A percentile compares a stretch with the other conserved stretches of the same genome.
These are phyloP conservation scores for Pharnaceum exiguum DNA, from an alignment of 148 eudicot species.

Conservation along the genomic window DNA sequence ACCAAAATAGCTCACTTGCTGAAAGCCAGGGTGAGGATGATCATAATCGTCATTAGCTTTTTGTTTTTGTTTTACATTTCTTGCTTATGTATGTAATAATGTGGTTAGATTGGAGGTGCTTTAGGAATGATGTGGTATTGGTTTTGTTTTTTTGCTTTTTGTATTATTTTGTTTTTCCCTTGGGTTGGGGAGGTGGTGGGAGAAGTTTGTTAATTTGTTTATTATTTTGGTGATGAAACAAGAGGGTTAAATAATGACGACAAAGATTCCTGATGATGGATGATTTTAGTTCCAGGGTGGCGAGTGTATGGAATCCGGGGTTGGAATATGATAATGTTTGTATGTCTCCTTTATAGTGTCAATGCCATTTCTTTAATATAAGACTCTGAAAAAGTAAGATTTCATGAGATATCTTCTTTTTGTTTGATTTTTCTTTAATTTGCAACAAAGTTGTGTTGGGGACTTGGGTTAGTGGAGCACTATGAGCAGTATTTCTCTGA, in stretches of 20 bases:
- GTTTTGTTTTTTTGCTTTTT: neutral
- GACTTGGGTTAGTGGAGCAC: too few relatives aligned
- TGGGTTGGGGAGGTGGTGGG: neutral
- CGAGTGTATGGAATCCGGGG: conserved; percentile 5
- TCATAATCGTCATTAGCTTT: conserved; percentile 1
- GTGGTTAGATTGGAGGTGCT: too few relatives aligned
- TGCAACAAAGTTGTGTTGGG: too few relatives aligned
- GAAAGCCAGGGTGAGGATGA: conserved; percentile 26
- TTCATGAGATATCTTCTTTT: too few relatives aligned
- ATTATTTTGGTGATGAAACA: conserved; percentile 11
- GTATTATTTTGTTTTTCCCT: neutral
- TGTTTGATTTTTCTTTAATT: too few relatives aligned
- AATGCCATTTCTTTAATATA: neutral
- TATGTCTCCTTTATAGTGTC: neutral
- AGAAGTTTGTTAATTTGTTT: conserved; percentile 15
- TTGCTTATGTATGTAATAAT: neutral
- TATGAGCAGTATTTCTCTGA: too few relatives aligned
- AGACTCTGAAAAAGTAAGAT: conserved; percentile 1
- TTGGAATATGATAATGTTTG: conserved; percentile 3
- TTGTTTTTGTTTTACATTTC: too few relatives aligned
- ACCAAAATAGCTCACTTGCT: conserved; percentile 22
- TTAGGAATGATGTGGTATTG: neutral
- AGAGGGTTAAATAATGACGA: neutral
- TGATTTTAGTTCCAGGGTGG: conserved; percentile 10
- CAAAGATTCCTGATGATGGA: neutral